phyloP scores from a whole-genome alignment of 2,329 filamentous ascomycete species.

The Bipolaris gigantea region DNA sequence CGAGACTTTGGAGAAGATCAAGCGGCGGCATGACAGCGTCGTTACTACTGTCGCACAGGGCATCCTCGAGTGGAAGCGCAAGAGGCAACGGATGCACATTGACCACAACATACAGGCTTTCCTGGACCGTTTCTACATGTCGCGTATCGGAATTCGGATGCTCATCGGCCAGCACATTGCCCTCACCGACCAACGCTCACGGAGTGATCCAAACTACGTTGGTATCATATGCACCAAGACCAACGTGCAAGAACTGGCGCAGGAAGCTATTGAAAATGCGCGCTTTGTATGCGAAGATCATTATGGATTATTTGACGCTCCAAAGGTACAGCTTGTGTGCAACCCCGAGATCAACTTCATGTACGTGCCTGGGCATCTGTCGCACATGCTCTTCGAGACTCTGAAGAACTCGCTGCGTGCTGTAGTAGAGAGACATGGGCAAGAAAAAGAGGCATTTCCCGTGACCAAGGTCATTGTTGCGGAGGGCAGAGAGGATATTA shows the following conservation, averaged over 20 bases:
- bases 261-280: slow-evolving; percentile 97
- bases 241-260: slow-evolving; percentile 89
- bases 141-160: slow-evolving; percentile 98
- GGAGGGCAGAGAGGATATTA: slow-evolving; percentile 97
- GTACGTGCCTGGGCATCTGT: slow-evolving; percentile 98
- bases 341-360: slow-evolving; percentile 95
- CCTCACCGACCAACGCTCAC: slow-evolving; percentile 87
- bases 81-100: slow-evolving; percentile 95
- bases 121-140: slow-evolving; percentile 99
- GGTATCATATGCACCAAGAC: slow-evolving; percentile 99
- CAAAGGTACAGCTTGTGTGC: slow-evolving; percentile 95
- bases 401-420: slow-evolving; percentile 97
- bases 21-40: slow-evolving; percentile 92
- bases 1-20: slow-evolving; percentile 88
- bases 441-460: slow-evolving; percentile 94
- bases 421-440: slow-evolving; percentile 91
- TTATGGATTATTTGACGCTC: slow-evolving; percentile 95
- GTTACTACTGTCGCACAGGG: slow-evolving; percentile 98
- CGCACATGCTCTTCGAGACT: slow-evolving; percentile 99
- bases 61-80: slow-evolving; percentile 97
- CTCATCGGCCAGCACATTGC: slow-evolving; percentile 98
- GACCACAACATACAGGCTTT: slow-evolving; percentile 97
- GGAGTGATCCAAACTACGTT: slow-evolving; percentile 89
- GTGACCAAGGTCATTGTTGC: slow-evolving; percentile 97
- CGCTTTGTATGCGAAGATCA: slow-evolving; percentile 99